A percentile compares a stretch with the other conserved stretches of the same genome.
Conservation (phyloP, 1,284 basidiomycete species). For the Neotropicomus parvogracilis region DNA sequence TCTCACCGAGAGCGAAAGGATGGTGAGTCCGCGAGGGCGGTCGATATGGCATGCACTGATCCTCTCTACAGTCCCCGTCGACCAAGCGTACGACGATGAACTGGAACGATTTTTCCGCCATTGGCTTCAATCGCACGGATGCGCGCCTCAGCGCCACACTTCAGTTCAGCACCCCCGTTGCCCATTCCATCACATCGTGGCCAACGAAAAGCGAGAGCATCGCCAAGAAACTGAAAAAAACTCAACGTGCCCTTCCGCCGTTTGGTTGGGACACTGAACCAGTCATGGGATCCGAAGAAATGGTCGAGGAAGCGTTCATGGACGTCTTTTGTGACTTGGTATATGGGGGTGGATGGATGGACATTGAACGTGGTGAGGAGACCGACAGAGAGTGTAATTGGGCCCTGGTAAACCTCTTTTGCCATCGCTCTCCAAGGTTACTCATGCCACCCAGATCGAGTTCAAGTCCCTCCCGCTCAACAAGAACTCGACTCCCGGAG, state of each 20-base stretch:
- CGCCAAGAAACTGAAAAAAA: conserved; percentile 75
- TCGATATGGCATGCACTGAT: conserved; percentile 6
- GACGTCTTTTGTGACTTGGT: conserved; percentile 85
- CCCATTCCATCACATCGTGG: conserved; percentile 65
- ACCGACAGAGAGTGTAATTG: conserved; percentile 84
- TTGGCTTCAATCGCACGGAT: conserved; percentile 78
- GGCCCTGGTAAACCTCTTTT: conserved; percentile 67
- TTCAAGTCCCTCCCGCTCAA: conserved; percentile 68
- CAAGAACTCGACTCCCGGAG: conserved; percentile 17
- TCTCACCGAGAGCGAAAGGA: conserved; percentile 78
- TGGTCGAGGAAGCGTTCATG: conserved; percentile 83
- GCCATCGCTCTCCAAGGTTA: conserved; percentile 7
- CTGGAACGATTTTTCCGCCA: conserved; percentile 81
- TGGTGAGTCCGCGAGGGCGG: conserved; percentile 44
- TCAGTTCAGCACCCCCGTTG: conserved; percentile 72
- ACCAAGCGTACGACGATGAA: conserved; percentile 76
- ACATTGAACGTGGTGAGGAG: conserved; percentile 67
- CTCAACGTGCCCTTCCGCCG: conserved; percentile 71
- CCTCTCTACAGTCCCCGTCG: conserved; percentile 50
- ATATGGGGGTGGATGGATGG: conserved; percentile 76
- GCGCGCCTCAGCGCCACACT: conserved; percentile 71
- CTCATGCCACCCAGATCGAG: conserved; percentile 62
- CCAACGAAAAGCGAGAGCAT: conserved; percentile 71
- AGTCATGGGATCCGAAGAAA: conserved; percentile 65
- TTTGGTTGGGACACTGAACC: conserved; percentile 87